phyloP scores from a whole-genome alignment of 1,284 basidiomycete species.

The Violaceomyces palustris region DNA sequence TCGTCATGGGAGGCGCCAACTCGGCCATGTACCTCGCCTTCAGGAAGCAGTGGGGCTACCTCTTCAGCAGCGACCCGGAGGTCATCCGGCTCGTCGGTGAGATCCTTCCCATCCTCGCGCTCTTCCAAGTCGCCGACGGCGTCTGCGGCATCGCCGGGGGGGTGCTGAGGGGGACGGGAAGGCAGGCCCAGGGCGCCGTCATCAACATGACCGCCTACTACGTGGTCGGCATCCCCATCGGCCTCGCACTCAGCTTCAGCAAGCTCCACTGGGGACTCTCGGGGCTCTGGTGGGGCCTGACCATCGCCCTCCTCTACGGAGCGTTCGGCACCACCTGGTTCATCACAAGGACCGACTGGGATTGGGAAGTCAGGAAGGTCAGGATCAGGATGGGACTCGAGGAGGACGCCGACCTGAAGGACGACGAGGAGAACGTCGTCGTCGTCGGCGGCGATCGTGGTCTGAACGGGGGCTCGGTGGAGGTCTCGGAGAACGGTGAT shows the following conservation, averaged over 20 bases:
- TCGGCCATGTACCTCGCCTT: conserved; percentile 69
- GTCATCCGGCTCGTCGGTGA: conserved; percentile 65
- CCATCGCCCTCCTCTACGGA: conserved; percentile 54
- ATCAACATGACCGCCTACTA: conserved; percentile 58
- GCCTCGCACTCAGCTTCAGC: conserved; percentile 56
- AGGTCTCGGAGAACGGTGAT: too few relatives aligned
- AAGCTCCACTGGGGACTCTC: conserved; percentile 47
- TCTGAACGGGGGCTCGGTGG: too few relatives aligned
- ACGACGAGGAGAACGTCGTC: too few relatives aligned
- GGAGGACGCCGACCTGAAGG: too few relatives aligned
- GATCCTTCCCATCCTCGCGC: conserved; percentile 66
- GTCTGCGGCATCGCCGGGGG: conserved; percentile 66
- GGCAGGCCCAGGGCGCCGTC: conserved; percentile 57
- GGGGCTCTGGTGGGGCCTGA: conserved; percentile 57
- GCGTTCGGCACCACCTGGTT: conserved; percentile 50
- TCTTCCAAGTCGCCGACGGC: conserved; percentile 67
- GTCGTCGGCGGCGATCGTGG: too few relatives aligned
- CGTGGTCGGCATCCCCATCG: conserved; percentile 55
- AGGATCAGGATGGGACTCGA: conserved; percentile 30
- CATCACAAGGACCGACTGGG: conserved; percentile 56
- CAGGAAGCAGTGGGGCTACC: conserved; percentile 68
- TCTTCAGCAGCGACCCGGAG: conserved; percentile 79
- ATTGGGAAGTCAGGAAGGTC: conserved; percentile 38
- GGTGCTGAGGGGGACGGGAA: conserved; percentile 71
- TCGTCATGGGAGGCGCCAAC: conserved; percentile 34